Evolutionary conservation across 371 early-diverging fungal species (phyloP).

Genomic region (Lichtheimia hyalospora): DNA sequence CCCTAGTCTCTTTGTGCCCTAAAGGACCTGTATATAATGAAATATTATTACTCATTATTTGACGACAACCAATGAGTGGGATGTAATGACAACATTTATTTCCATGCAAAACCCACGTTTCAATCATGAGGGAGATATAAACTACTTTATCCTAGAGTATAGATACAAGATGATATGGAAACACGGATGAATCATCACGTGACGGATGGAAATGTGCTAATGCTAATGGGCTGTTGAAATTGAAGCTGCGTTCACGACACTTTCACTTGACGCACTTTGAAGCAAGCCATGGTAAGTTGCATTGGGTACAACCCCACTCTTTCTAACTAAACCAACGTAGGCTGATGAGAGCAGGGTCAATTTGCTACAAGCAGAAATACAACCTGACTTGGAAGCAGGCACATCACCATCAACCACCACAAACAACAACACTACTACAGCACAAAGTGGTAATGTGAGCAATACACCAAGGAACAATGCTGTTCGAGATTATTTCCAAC

Average conservation of each 20-base stretch:
- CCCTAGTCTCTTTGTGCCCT: too few relatives aligned
- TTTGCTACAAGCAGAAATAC: slow-evolving; percentile 18
- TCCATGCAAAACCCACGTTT: too few relatives aligned
- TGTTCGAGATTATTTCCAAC: slow-evolving; percentile 44
- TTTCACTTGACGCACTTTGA: too few relatives aligned
- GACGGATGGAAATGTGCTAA: too few relatives aligned
- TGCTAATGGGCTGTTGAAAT: neutral
- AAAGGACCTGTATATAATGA: too few relatives aligned
- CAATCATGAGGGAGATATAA: too few relatives aligned
- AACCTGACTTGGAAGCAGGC: slow-evolving; percentile 27
- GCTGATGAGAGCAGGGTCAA: slow-evolving; percentile 24
- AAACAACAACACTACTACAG: slow-evolving; percentile 1
- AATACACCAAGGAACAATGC: slow-evolving; percentile 13
- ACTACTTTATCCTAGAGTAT: too few relatives aligned
- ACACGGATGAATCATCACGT: too few relatives aligned
- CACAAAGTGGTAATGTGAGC: neutral
- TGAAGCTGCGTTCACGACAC: neutral
- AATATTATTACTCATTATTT: too few relatives aligned
- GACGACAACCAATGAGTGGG: too few relatives aligned
- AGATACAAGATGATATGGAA: too few relatives aligned
- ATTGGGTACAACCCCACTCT: neutral
- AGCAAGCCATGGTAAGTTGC: neutral
- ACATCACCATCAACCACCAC: neutral
- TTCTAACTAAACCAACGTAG: slow-evolving; percentile 1
- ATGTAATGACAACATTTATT: too few relatives aligned